These are phyloP conservation scores for Cucurbita moschata DNA, from an alignment of 306 rosid species.

Conservation along the genomic window DNA sequence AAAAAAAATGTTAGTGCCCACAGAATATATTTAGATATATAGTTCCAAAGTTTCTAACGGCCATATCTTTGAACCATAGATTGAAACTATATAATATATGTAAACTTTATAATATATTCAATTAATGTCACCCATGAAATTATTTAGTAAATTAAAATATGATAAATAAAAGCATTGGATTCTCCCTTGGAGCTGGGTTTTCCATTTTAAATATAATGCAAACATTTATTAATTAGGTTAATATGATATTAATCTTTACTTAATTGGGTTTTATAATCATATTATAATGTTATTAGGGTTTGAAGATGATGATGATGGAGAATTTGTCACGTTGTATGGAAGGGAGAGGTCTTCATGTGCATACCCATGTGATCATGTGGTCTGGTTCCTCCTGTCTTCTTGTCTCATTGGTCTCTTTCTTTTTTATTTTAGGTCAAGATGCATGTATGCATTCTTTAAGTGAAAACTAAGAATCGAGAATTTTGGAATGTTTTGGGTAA, in stretches of 20 bases:
- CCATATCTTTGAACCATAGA: neutral
- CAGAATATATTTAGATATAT: neutral
- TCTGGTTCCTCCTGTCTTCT: conserved; percentile 20
- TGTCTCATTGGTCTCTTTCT: neutral
- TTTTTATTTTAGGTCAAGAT: neutral
- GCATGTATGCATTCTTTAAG: neutral
- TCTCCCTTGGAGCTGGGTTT: neutral
- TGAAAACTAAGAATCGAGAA: neutral
- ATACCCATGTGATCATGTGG: conserved; percentile 74
- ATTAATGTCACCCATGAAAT: neutral
- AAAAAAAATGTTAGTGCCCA: no score
- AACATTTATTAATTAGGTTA: neutral
- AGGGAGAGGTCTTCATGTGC: conserved; percentile 42
- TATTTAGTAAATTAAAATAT: neutral
- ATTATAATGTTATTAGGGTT: neutral
- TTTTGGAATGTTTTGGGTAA: neutral
- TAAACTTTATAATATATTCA: neutral
- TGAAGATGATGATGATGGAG: neutral
- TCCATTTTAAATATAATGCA: neutral
- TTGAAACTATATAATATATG: neutral
- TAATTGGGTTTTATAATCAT: no score
- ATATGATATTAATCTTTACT: no score
- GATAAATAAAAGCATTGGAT: neutral
- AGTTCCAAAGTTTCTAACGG: neutral
- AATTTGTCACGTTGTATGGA: conserved; percentile 22